phyloP scores from a whole-genome alignment of 2,329 filamentous ascomycete genomes.

The Aspergillus luchuensis region DNA sequence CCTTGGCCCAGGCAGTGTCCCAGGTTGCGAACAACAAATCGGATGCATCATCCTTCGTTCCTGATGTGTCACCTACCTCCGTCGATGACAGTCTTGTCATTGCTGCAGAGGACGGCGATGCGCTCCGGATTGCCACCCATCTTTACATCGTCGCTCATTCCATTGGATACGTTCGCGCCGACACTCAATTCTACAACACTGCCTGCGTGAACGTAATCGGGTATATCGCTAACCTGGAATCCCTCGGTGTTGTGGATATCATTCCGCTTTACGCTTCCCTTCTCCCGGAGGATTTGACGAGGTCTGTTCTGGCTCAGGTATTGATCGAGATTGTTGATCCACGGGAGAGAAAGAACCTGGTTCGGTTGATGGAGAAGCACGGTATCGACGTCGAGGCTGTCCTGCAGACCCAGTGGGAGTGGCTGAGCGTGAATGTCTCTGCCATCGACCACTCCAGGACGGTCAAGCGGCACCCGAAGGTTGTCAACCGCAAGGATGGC shows the following conservation, averaged over 20 bases:
- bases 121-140: conserved; percentile 70
- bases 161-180: conserved; percentile 53
- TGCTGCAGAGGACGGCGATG: conserved; percentile 54
- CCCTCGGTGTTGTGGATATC: conserved; percentile 71
- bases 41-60: conserved; percentile 37
- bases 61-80: conserved; percentile 50
- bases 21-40: conserved; percentile 32
- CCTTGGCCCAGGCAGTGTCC: conserved; percentile 45
- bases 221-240: conserved; percentile 78
- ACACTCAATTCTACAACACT: conserved; percentile 65
- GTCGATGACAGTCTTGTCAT: conserved; percentile 53
- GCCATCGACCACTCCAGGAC: conserved; percentile 35
- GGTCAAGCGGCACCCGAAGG: conserved; percentile 37
- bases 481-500: conserved; percentile 55
- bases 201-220: conserved; percentile 64
- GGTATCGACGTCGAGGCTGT: conserved; percentile 73
- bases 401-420: conserved; percentile 66
- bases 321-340: conserved; percentile 71
- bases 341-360: conserved; percentile 65
- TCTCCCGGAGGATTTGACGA: conserved; percentile 64
- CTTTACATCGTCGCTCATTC: conserved; percentile 66
- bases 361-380: conserved; percentile 74
- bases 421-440: conserved; percentile 40
- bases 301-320: conserved; percentile 73
- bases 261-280: conserved; percentile 88